Evolutionary conservation across 768 basidiomycete species (phyloP).

Genomic region (Tricholoma matsutake): DNA sequence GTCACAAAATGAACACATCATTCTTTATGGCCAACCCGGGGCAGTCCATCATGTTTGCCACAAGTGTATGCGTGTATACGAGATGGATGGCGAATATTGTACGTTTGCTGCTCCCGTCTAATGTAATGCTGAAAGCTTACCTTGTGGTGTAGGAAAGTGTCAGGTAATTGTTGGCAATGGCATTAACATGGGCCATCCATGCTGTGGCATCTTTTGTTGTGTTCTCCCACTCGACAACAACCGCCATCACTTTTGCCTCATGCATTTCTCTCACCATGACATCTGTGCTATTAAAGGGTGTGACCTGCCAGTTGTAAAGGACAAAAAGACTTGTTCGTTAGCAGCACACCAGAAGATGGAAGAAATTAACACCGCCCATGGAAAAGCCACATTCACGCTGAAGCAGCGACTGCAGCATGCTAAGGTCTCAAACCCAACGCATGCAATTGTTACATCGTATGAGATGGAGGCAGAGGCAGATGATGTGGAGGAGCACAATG

Average conservation of each 20-base stretch:
- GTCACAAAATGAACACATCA: conserved; percentile 19
- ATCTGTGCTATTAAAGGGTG: conserved; percentile 4
- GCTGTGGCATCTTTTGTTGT: conserved; percentile 9
- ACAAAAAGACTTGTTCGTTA: not conserved
- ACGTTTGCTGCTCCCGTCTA: conserved; percentile 9
- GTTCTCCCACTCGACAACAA: conserved; percentile 9
- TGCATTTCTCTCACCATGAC: not conserved
- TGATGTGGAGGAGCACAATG: not conserved
- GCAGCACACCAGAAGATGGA: not conserved
- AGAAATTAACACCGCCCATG: not conserved
- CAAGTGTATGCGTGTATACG: conserved; percentile 18
- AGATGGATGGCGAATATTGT: conserved; percentile 4
- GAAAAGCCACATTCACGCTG: not conserved
- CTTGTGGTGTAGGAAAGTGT: not conserved
- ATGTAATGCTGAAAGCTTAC: not conserved
- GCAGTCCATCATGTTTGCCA: conserved; percentile 23
- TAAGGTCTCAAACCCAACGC: not conserved
- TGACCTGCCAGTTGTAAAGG: not conserved
- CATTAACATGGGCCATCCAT: conserved; percentile 9
- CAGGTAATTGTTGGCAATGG: conserved; percentile 14
- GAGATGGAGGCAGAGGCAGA: not conserved
- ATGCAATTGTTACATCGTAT: not conserved
- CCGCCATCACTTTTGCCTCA: conserved; percentile 4
- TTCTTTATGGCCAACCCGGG: conserved; percentile 23
- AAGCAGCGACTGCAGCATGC: not conserved